Percentiles rank a stretch among this genome's conserved stretches.
These are phyloP conservation scores for Trichosporon sp. DNA, from an alignment of 1,284 basidiomycete genomes.

Conservation along the genomic window DNA sequence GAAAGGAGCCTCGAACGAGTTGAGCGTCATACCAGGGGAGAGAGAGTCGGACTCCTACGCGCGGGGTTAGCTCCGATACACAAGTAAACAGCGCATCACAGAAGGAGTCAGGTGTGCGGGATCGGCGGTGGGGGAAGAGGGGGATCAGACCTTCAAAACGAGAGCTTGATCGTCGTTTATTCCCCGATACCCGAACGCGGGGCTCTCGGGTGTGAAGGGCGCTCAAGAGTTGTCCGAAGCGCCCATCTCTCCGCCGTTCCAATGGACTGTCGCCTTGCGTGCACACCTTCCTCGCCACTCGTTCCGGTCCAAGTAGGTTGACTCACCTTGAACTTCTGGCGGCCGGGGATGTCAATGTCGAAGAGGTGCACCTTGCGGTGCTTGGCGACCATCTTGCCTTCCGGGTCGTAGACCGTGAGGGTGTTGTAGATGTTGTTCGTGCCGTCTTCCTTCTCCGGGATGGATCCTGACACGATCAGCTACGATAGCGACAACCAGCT, in stretches of 20 bases:
- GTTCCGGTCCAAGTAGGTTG: background rate
- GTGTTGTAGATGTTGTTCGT: slow-evolving; percentile 82
- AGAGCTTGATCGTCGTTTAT: background rate
- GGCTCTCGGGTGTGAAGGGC: background rate
- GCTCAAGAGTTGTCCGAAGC: background rate
- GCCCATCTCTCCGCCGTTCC: background rate
- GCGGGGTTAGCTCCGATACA: background rate
- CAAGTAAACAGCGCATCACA: background rate
- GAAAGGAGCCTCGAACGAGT: slow-evolving; percentile 75
- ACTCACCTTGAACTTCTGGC: slow-evolving; percentile 87
- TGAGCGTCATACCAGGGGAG: slow-evolving; percentile 68
- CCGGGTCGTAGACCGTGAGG: slow-evolving; percentile 79
- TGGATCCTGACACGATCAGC: slow-evolving; percentile 60
- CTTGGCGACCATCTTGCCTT: slow-evolving; percentile 75
- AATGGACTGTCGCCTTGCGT: background rate
- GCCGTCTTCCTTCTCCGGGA: slow-evolving; percentile 68
- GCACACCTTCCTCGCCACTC: slow-evolving; percentile 1
- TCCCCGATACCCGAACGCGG: background rate
- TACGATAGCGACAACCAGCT: background rate
- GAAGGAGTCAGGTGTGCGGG: background rate
- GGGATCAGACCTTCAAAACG: background rate
- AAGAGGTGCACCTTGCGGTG: slow-evolving; percentile 96
- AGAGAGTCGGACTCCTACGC: slow-evolving; percentile 89
- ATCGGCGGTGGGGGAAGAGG: background rate
- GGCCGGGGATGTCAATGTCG: slow-evolving; percentile 95